A percentile compares a stretch with the other conserved stretches of the same genome.
Evolutionary conservation across 345 rosid species (phyloP).

Genomic region (Microthlaspi erraticum): DNA sequence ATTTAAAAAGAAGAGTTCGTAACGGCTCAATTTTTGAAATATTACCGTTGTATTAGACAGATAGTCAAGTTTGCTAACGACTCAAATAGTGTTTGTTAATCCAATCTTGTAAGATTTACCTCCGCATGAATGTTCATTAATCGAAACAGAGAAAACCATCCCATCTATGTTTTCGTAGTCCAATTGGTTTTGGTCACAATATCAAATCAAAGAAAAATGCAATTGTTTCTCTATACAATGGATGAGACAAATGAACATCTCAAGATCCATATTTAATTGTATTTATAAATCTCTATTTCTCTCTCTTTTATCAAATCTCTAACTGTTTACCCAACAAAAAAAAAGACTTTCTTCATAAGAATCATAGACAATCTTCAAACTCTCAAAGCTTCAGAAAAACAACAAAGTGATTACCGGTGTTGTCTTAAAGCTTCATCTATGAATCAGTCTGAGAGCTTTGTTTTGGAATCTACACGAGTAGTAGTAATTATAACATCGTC

Average conservation of each 20-base stretch:
- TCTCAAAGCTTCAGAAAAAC: constrained; percentile 18
- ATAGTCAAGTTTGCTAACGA: too few species aligned
- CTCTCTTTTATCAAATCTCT: constrained; percentile 29
- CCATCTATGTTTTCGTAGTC: too few species aligned
- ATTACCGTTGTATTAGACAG: too few species aligned
- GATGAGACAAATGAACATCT: constrained; percentile 28
- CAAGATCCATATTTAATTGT: constrained; percentile 9
- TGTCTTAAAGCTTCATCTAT: neutral
- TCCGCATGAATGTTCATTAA: too few species aligned
- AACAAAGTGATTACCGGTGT: constrained; percentile 15
- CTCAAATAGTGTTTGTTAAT: too few species aligned
- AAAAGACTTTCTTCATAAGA: constrained; percentile 30
- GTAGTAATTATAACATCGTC: constrained; percentile 20
- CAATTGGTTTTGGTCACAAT: too few species aligned
- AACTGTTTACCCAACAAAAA: constrained; percentile 1
- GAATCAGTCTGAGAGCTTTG: constrained; percentile 34
- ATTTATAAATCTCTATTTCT: constrained; percentile 8
- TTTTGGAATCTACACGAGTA: constrained; percentile 17
- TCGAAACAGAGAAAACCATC: too few species aligned
- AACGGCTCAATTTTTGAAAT: too few species aligned
- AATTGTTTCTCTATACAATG: constrained; percentile 25
- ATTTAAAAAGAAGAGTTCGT: too few species aligned
- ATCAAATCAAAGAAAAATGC: too few species aligned
- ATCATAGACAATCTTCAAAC: constrained; percentile 29
- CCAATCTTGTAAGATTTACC: too few species aligned